Percentiles rank a stretch among this genome's conserved stretches.
Evolutionary conservation across 2,329 filamentous ascomycete species (phyloP).

Genomic region (Metarhizium guizhouense): DNA sequence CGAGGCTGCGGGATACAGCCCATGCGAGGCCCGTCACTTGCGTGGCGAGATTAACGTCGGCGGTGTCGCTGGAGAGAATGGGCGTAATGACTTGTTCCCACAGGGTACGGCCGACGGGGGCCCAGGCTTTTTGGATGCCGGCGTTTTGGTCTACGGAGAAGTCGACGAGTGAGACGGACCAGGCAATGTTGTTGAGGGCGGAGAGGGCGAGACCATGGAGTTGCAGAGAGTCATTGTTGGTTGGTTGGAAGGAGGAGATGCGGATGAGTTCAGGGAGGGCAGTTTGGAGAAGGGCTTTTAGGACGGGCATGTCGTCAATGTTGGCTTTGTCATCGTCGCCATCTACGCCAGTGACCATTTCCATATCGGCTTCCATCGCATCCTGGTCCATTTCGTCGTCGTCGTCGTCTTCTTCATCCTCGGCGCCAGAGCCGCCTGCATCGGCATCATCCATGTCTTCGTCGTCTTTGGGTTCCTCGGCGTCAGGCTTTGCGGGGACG

Average conservation of each 20-base stretch:
- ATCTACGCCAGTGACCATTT: conserved; percentile 46
- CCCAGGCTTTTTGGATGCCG: conserved; percentile 45
- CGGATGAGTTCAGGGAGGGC: conserved; percentile 36
- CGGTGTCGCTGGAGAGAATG: conserved; percentile 51
- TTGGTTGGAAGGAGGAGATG: conserved; percentile 31
- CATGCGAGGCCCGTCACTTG: conserved; percentile 57
- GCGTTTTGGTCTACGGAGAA: conserved; percentile 45
- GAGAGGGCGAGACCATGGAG: conserved; percentile 48
- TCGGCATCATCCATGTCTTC: conserved; percentile 28
- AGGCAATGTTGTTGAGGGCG: conserved; percentile 58
- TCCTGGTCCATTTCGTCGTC: conserved; percentile 48
- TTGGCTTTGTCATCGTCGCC: conserved; percentile 28
- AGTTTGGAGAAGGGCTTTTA: conserved; percentile 31
- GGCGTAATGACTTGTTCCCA: conserved; percentile 49
- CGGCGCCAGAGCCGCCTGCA: conserved; percentile 25
- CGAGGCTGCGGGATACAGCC: conserved; percentile 51
- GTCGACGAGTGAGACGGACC: conserved; percentile 55
- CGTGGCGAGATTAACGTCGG: conserved; percentile 52
- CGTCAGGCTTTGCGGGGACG: conserved; percentile 14
- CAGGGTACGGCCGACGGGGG: conserved; percentile 41
- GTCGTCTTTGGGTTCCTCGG: conserved; percentile 29
- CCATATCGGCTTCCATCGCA: conserved; percentile 56
- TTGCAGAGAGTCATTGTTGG: conserved; percentile 30
- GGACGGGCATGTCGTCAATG: conserved; percentile 44
- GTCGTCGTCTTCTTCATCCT: conserved; percentile 26